Evolutionary conservation across 345 rosid species (phyloP).

Genomic region (Citrus unshiu): DNA sequence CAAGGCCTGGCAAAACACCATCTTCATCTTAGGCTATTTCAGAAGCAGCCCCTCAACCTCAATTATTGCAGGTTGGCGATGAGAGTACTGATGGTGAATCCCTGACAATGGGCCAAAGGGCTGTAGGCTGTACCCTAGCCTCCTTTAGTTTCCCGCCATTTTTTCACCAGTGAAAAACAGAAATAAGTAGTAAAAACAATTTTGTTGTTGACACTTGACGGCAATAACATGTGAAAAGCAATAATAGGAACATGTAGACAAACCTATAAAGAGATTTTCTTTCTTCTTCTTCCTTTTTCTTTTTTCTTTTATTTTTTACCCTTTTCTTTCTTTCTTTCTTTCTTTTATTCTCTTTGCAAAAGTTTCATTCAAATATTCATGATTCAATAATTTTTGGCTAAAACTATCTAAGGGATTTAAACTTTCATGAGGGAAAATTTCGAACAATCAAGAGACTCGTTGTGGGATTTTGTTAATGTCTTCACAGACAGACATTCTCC

Average conservation of each 20-base stretch:
- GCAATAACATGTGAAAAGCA: background rate
- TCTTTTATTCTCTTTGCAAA: no score
- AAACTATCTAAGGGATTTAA: background rate
- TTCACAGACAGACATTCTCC: background rate
- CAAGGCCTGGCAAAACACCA: background rate
- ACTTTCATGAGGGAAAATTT: background rate
- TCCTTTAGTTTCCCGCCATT: background rate
- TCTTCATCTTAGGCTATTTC: background rate
- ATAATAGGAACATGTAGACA: background rate
- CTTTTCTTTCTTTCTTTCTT: no score
- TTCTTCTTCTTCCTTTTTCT: no score
- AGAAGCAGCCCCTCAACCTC: background rate
- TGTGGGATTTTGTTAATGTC: background rate
- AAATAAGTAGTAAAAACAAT: background rate
- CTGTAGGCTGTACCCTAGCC: background rate
- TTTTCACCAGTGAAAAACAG: background rate
- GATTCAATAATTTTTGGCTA: background rate
- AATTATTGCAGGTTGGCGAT: constrained; percentile 1
- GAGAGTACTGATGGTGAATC: background rate
- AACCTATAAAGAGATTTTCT: no score
- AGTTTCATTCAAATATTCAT: no score
- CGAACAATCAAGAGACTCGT: background rate
- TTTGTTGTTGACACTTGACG: background rate
- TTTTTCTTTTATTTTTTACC: no score
- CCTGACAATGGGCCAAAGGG: background rate